These are phyloP conservation scores for Curvularia verruculosa DNA, from an alignment of 2,329 filamentous ascomycete species.

Conservation along the genomic window DNA sequence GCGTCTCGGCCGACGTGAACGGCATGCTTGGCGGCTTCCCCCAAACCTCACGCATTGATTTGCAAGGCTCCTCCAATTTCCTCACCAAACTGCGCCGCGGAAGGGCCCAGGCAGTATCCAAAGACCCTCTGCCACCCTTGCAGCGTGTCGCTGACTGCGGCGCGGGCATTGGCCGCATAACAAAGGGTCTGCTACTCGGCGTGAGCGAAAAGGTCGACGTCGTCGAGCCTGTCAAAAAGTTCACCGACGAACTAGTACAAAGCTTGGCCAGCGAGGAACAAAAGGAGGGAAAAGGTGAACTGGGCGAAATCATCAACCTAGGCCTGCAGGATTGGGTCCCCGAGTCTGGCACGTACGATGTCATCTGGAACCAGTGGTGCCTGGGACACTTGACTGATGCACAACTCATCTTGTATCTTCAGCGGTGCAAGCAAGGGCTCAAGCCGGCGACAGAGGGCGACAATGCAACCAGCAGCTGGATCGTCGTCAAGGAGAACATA, in stretches of 20 bases:
- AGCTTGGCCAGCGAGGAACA: constrained; percentile 30
- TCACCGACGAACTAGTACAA: constrained; percentile 66
- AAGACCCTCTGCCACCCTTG: constrained; percentile 39
- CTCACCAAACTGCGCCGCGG: constrained; percentile 64
- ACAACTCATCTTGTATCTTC: constrained; percentile 72
- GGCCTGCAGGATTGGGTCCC: constrained; percentile 75
- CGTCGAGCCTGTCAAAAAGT: constrained; percentile 83
- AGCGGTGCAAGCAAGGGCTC: constrained; percentile 62
- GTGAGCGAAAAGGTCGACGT: constrained; percentile 77
- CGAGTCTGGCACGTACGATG: constrained; percentile 64
- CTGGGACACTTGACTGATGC: constrained; percentile 78
- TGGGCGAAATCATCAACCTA: constrained; percentile 71
- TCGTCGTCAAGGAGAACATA: constrained; percentile 84
- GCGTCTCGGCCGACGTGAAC: constrained; percentile 61
- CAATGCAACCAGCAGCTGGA: constrained; percentile 55
- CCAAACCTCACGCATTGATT: constrained; percentile 71
- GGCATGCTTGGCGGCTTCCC: constrained; percentile 83
- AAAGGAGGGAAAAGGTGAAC: constrained; percentile 49
- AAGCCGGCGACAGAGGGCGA: constrained; percentile 36
- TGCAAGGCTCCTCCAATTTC: constrained; percentile 73
- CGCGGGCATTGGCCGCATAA: constrained; percentile 81
- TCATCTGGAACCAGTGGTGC: constrained; percentile 94
- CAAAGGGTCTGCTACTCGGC: constrained; percentile 73
- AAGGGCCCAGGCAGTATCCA: constrained; percentile 30
- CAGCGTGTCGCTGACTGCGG: constrained; percentile 63